These are phyloP conservation scores for Fusarium equiseti DNA, from an alignment of 2,329 filamentous ascomycete genomes.

Conservation along the genomic window DNA sequence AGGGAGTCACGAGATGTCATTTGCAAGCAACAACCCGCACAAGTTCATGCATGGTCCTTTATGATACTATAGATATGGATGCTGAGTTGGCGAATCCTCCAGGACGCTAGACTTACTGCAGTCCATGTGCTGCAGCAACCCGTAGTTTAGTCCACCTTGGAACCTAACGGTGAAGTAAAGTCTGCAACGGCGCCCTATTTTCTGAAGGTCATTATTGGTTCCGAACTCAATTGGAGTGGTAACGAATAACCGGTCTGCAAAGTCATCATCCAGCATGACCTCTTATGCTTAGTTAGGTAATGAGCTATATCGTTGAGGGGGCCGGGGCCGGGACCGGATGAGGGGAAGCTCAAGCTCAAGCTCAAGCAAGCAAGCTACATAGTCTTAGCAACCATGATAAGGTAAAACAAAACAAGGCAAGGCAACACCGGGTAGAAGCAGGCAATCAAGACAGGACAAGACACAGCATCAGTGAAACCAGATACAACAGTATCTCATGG, in stretches of 20 bases:
- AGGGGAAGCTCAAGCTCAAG: slow-evolving; percentile 18
- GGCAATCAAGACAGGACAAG: slow-evolving; percentile 9
- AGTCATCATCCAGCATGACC: slow-evolving; percentile 32
- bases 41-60: slow-evolving; percentile 23
- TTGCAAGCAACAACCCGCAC: slow-evolving; percentile 19
- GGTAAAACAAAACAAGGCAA: slow-evolving; percentile 21
- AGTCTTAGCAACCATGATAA: slow-evolving; percentile 22
- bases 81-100: slow-evolving; percentile 32
- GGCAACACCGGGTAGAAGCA: slow-evolving; percentile 13
- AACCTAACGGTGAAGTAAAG: slow-evolving; percentile 18
- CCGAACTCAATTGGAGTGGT: slow-evolving; percentile 20
- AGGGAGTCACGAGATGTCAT: slow-evolving; percentile 35
- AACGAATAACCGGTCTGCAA: slow-evolving; percentile 24
- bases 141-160: slow-evolving; percentile 16
- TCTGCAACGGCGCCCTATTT: slow-evolving; percentile 27
- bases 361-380: background rate
- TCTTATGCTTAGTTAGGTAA: slow-evolving; percentile 9
- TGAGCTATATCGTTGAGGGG: slow-evolving; percentile 9
- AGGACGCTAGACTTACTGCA: background rate
- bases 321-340: background rate
- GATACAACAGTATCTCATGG: slow-evolving; percentile 1
- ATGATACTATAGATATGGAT: background rate
- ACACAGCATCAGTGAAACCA: slow-evolving; percentile 17
- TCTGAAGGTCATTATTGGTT: slow-evolving; percentile 19
- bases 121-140: slow-evolving; percentile 22